These are phyloP conservation scores for Cytospora piceicola DNA, from an alignment of 2,329 filamentous ascomycete species.

Conservation along the genomic window DNA sequence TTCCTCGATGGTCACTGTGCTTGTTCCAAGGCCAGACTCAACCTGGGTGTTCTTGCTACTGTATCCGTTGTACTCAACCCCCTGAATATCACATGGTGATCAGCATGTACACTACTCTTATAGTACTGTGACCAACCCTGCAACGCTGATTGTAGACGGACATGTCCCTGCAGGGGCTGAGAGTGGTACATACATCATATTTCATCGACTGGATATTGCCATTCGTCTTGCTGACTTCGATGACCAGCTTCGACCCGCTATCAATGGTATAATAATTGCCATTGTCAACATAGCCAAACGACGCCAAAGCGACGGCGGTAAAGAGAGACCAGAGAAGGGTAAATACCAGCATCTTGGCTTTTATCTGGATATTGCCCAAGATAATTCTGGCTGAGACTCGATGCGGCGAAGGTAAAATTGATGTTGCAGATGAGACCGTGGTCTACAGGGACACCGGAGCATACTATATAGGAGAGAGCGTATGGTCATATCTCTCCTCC, in stretches of 20 bases:
- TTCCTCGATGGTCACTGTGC: slow-evolving; percentile 38
- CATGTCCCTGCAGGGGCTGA: not conserved
- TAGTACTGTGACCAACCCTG: too few species aligned
- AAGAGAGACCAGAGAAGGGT: slow-evolving; percentile 35
- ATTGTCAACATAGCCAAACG: slow-evolving; percentile 46
- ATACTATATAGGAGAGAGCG: not conserved
- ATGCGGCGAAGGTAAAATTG: not conserved
- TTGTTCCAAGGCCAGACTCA: slow-evolving; percentile 39
- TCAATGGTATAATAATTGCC: slow-evolving; percentile 45
- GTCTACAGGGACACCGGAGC: not conserved
- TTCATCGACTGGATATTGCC: slow-evolving; percentile 43
- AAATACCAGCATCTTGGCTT: slow-evolving; percentile 36
- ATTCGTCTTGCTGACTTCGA: slow-evolving; percentile 42
- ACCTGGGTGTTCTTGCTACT: slow-evolving; percentile 40
- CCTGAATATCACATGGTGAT: slow-evolving; percentile 27
- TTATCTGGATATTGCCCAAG: slow-evolving; percentile 1
- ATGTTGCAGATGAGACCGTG: not conserved
- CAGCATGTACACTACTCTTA: not conserved
- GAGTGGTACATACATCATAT: slow-evolving; percentile 32
- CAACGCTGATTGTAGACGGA: not conserved
- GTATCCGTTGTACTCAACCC: slow-evolving; percentile 40
- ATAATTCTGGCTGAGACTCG: not conserved
- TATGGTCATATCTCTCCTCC: not conserved
- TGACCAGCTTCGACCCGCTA: slow-evolving; percentile 39
- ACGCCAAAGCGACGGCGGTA: slow-evolving; percentile 40